These are phyloP conservation scores for Lactarius pseudohatsudake DNA, from an alignment of 768 basidiomycete genomes.

Conservation along the genomic window DNA sequence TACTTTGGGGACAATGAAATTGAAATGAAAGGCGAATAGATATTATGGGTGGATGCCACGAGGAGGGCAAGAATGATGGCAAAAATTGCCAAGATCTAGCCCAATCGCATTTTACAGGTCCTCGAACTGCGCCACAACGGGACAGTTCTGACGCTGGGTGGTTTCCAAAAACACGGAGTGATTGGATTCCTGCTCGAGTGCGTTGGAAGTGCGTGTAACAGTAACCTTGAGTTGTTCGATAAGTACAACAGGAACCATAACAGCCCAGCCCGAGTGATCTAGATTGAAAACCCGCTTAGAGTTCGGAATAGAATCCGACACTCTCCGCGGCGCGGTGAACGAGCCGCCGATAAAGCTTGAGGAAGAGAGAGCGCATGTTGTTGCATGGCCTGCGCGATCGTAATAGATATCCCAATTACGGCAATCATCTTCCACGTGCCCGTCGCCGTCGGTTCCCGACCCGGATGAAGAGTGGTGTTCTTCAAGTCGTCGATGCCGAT, in stretches of 20 bases:
- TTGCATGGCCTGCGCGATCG: neutral
- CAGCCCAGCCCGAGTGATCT: constrained; percentile 3
- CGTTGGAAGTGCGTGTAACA: neutral
- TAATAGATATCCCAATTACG: neutral
- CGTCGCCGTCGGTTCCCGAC: neutral
- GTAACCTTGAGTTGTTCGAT: constrained; percentile 1
- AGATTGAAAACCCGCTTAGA: constrained; percentile 7
- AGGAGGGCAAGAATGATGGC: neutral
- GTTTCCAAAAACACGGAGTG: constrained; percentile 5
- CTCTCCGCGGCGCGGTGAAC: neutral
- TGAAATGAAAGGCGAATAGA: neutral
- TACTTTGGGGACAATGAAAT: constrained; percentile 4
- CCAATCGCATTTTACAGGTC: neutral
- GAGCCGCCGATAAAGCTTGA: neutral
- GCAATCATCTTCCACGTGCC: constrained; percentile 6
- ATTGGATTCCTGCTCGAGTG: constrained; percentile 1
- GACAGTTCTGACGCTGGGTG: neutral
- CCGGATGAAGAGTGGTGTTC: constrained; percentile 3
- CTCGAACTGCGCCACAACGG: neutral
- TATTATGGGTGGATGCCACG: neutral
- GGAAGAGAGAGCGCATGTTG: neutral
- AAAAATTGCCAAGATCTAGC: neutral
- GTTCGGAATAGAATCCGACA: neutral
- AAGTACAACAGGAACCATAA: neutral
- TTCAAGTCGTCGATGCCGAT: neutral